These are phyloP conservation scores for Leccinum obscurum DNA, from an alignment of 768 basidiomycete genomes.

Conservation along the genomic window DNA sequence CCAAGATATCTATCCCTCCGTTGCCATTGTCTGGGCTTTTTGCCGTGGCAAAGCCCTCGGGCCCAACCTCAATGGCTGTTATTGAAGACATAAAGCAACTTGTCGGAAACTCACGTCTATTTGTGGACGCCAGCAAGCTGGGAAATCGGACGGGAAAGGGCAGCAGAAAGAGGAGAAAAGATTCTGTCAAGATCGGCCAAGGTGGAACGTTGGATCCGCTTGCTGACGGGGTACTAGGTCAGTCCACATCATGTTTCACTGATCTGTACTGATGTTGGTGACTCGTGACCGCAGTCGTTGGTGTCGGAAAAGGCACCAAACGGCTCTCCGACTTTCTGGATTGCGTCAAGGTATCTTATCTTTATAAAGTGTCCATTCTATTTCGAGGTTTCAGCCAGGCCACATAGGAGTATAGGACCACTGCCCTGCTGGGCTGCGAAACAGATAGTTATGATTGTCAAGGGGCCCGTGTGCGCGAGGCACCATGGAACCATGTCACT, in stretches of 20 bases:
- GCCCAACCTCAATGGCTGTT: conserved; percentile 88
- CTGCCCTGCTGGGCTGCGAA: conserved; percentile 88
- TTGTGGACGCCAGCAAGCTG: conserved; percentile 59
- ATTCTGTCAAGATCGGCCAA: conserved; percentile 80
- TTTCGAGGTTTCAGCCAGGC: conserved; percentile 19
- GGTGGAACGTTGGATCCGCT: conserved; percentile 96
- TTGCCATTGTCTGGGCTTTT: conserved; percentile 81
- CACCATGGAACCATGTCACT: conserved; percentile 84
- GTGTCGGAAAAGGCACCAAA: conserved; percentile 89
- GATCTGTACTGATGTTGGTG: conserved; percentile 1
- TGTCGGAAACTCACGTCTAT: conserved; percentile 74
- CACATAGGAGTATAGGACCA: conserved; percentile 84
- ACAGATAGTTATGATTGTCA: conserved; percentile 95
- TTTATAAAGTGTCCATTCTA: background rate
- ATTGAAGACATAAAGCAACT: conserved; percentile 84
- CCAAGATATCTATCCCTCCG: conserved; percentile 52
- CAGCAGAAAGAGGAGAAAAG: conserved; percentile 39
- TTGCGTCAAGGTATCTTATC: conserved; percentile 73
- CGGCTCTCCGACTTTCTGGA: conserved; percentile 78
- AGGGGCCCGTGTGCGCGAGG: conserved; percentile 74
- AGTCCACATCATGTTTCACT: conserved; percentile 16
- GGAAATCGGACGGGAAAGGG: conserved; percentile 51
- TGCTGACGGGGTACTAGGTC: conserved; percentile 93
- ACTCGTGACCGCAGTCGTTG: conserved; percentile 61
- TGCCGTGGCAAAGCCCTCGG: conserved; percentile 88